Conservation (phyloP, 148 eudicot genomes). For the Rheum nobile region DNA sequence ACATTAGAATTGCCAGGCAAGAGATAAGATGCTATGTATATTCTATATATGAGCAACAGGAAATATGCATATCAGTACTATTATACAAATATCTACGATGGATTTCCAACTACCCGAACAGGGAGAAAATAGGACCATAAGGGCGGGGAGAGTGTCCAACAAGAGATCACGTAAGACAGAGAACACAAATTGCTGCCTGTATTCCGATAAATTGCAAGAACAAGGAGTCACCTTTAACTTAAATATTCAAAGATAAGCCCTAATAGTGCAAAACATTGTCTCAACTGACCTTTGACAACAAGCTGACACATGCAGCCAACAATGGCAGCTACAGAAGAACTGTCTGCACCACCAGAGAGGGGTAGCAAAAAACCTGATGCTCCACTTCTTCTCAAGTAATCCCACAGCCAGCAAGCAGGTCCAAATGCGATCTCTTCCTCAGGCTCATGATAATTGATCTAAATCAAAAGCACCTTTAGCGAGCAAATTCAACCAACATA, state of each 20-base stretch:
- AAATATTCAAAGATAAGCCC: background rate
- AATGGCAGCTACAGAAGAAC: slow-evolving; percentile 96
- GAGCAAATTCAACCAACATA: background rate
- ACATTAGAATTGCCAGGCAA: background rate
- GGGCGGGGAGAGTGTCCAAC: background rate
- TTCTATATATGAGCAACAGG: background rate
- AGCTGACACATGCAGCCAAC: slow-evolving; percentile 99
- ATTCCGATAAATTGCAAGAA: too few relatives aligned
- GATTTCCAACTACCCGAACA: background rate
- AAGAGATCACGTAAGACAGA: too few relatives aligned
- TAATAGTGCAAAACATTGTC: background rate
- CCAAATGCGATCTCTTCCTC: slow-evolving; percentile 98
- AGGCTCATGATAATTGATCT: slow-evolving; percentile 83
- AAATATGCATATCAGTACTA: background rate
- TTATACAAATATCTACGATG: background rate
- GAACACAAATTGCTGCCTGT: too few relatives aligned
- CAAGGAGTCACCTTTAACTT: too few relatives aligned
- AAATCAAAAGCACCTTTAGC: slow-evolving; percentile 14
- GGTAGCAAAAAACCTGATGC: slow-evolving; percentile 98
- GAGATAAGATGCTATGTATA: background rate
- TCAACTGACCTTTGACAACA: slow-evolving; percentile 68
- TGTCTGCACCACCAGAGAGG: slow-evolving; percentile 98
- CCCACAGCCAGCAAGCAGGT: slow-evolving; percentile 99
- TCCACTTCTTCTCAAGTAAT: slow-evolving; percentile 95
- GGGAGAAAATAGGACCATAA: background rate